Percentiles rank a stretch among this genome's conserved stretches.
These are phyloP conservation scores for Rhipidocladum racemiflorum DNA, from an alignment of 176 grass and related monocot genomes.

Conservation along the genomic window DNA sequence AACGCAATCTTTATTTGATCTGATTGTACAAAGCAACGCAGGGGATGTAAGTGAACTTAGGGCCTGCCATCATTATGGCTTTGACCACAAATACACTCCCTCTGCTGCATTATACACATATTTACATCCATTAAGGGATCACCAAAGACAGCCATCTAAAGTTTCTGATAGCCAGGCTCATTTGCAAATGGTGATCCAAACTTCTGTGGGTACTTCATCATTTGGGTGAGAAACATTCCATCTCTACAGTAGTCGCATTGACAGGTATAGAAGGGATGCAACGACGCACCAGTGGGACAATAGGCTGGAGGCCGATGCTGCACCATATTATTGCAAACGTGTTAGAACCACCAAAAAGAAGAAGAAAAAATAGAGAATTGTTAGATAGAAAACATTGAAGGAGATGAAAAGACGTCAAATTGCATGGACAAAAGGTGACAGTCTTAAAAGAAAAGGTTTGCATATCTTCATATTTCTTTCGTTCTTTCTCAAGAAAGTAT, in stretches of 20 bases:
- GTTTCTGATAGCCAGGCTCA: not conserved
- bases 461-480: not conserved
- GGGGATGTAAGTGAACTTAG: constrained; percentile 26
- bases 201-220: not conserved
- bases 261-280: constrained; percentile 21
- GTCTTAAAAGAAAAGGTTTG: not conserved
- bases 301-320: constrained; percentile 20
- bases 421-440: not conserved
- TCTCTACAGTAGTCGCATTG: constrained; percentile 26
- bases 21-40: constrained; percentile 28
- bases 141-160: not conserved
- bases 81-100: constrained; percentile 39
- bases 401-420: not conserved
- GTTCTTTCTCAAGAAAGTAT: not conserved
- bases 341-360: not conserved
- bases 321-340: constrained; percentile 14
- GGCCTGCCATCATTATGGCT: constrained; percentile 46
- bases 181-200: constrained; percentile 1
- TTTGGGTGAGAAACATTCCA: constrained; percentile 14
- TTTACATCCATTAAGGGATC: constrained; percentile 39
- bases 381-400: not conserved
- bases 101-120: constrained; percentile 45
- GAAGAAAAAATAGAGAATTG: not conserved
- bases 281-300: constrained; percentile 15
- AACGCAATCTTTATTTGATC: constrained; percentile 37